Evolutionary conservation across 805 yeast species (phyloP).

Genomic region (Candida vaughaniae): DNA sequence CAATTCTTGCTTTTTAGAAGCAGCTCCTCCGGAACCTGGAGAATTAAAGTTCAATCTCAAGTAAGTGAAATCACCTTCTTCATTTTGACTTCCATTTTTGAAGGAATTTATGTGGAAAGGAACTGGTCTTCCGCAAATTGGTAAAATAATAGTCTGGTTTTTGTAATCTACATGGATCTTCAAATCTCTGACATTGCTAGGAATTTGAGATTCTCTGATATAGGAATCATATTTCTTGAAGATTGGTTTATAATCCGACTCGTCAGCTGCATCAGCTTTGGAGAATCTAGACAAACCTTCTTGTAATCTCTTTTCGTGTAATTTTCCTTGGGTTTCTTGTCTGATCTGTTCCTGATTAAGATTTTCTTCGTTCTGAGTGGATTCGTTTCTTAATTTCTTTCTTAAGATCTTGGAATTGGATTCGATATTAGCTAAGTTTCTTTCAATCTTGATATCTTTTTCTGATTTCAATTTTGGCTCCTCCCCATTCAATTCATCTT

Average conservation of each 20-base stretch:
- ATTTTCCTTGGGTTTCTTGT: slow-evolving; percentile 75
- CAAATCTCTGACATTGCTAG: slow-evolving; percentile 76
- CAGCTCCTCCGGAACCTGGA: slow-evolving; percentile 80
- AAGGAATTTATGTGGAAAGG: slow-evolving; percentile 95
- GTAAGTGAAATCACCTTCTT: slow-evolving; percentile 93
- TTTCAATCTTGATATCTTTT: slow-evolving; percentile 33
- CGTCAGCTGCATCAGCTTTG: slow-evolving; percentile 71
- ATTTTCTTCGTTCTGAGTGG: slow-evolving; percentile 66
- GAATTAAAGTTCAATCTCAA: slow-evolving; percentile 88
- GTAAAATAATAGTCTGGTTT: slow-evolving; percentile 84
- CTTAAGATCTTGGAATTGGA: slow-evolving; percentile 67
- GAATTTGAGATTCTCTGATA: slow-evolving; percentile 89
- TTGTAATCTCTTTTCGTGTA: slow-evolving; percentile 82
- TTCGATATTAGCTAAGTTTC: slow-evolving; percentile 26
- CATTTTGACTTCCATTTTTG: slow-evolving; percentile 91
- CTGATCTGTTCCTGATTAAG: slow-evolving; percentile 69
- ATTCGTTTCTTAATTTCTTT: slow-evolving; percentile 76
- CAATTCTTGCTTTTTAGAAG: slow-evolving; percentile 68
- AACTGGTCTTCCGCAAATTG: slow-evolving; percentile 93
- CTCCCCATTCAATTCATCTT: slow-evolving; percentile 23
- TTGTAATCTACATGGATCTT: slow-evolving; percentile 84
- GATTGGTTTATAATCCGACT: slow-evolving; percentile 61
- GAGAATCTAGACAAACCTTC: slow-evolving; percentile 83
- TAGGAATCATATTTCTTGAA: slow-evolving; percentile 94
- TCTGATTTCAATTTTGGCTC: slow-evolving; percentile 36